Evolutionary conservation across 257 asterid species (phyloP).

Genomic region (Euphrasia confusa): DNA sequence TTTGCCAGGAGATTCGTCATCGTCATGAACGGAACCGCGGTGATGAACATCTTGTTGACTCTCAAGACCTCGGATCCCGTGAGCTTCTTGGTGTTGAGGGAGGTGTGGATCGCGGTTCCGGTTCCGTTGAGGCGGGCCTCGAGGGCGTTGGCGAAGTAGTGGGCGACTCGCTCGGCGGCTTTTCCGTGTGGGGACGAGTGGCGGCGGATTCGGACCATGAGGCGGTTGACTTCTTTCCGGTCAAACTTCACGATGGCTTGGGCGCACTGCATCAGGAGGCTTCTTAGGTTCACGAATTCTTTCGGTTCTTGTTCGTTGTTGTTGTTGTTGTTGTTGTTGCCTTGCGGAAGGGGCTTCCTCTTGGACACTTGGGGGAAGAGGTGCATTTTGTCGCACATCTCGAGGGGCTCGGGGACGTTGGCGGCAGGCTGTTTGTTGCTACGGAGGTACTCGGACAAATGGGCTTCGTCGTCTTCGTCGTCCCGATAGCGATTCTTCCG

Average conservation of each 20-base stretch:
- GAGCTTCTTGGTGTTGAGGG: conserved; percentile 21
- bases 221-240: conserved; percentile 21
- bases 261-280: conserved; percentile 43
- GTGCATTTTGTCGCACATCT: neutral
- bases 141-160: conserved; percentile 44
- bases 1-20: conserved; percentile 44
- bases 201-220: conserved; percentile 29
- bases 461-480: no score
- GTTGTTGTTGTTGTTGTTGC: conserved; percentile 19
- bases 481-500: no score
- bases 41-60: conserved; percentile 42
- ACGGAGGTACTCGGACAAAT: conserved; percentile 7
- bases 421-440: conserved; percentile 28
- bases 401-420: neutral
- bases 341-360: conserved; percentile 11
- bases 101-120: conserved; percentile 24
- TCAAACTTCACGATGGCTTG: conserved; percentile 41
- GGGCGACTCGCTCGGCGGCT: conserved; percentile 40
- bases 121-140: conserved; percentile 49
- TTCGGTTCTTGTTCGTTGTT: neutral
- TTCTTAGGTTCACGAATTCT: conserved; percentile 39
- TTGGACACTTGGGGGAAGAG: neutral
- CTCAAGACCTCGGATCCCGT: conserved; percentile 41
- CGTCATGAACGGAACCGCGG: conserved; percentile 39
- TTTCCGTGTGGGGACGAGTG: conserved; percentile 47